These are phyloP conservation scores for Huntiella moniliformis DNA, from an alignment of 2,329 filamentous ascomycete genomes.

Conservation along the genomic window DNA sequence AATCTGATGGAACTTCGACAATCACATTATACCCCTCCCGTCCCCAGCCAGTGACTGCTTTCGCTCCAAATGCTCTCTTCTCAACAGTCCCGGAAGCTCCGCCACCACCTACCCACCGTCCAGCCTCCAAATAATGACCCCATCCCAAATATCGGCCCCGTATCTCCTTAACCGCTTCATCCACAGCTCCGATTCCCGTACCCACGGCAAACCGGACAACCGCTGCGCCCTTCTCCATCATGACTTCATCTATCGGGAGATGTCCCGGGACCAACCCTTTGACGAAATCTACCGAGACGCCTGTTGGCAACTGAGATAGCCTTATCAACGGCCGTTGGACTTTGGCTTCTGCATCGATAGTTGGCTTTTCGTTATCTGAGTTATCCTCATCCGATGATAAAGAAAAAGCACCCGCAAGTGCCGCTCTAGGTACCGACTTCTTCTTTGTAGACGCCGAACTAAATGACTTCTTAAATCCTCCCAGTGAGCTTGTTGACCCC, in stretches of 20 bases:
- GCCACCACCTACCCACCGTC: constrained; percentile 59
- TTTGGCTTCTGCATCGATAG: constrained; percentile 32
- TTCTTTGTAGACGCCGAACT: constrained; percentile 44
- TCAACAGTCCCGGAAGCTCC: constrained; percentile 31
- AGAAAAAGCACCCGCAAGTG: not conserved
- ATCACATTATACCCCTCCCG: constrained; percentile 43
- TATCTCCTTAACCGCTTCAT: constrained; percentile 55
- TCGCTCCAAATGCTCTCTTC: constrained; percentile 8
- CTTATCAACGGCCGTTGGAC: constrained; percentile 44
- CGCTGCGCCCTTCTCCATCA: constrained; percentile 50
- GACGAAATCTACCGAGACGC: constrained; percentile 38
- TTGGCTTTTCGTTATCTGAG: no score
- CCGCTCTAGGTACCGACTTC: constrained; percentile 17
- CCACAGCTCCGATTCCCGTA: constrained; percentile 67
- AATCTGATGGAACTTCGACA: constrained; percentile 56
- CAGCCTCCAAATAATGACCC: constrained; percentile 47
- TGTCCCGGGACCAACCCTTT: constrained; percentile 39
- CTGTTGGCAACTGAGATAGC: constrained; percentile 41
- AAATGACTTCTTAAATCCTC: constrained; percentile 32
- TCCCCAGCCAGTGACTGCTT: constrained; percentile 19
- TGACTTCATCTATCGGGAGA: constrained; percentile 53
- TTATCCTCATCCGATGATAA: no score
- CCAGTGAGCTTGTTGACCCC: no score
- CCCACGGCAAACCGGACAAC: constrained; percentile 68
- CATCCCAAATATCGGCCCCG: constrained; percentile 74